Evolutionary conservation across 2,329 filamentous ascomycete genomes (phyloP).

Genomic region (Stagonosporopsis tanaceti): DNA sequence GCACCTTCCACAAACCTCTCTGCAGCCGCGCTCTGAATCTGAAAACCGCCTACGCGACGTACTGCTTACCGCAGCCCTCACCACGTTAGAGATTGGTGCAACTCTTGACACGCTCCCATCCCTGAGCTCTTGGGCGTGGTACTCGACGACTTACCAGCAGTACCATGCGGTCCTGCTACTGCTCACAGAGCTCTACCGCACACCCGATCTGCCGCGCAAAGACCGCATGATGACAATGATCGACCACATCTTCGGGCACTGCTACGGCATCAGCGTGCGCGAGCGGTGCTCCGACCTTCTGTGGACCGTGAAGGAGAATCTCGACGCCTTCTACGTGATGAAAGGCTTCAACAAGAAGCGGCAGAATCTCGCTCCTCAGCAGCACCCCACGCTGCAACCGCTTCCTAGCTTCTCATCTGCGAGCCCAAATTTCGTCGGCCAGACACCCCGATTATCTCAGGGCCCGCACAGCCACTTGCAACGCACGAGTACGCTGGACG

Average conservation of each 20-base stretch:
- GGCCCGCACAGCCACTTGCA: slow-evolving; percentile 30
- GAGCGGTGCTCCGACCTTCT: slow-evolving; percentile 47
- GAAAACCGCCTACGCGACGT: slow-evolving; percentile 49
- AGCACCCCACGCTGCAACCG: slow-evolving; percentile 41
- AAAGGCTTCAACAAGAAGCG: slow-evolving; percentile 47
- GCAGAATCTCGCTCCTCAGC: slow-evolving; percentile 31
- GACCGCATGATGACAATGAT: slow-evolving; percentile 51
- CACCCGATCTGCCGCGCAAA: slow-evolving; percentile 44
- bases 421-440: slow-evolving; percentile 6
- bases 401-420: slow-evolving; percentile 25
- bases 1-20: slow-evolving; percentile 47
- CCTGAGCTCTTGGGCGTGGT: slow-evolving; percentile 48
- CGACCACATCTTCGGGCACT: slow-evolving; percentile 51
- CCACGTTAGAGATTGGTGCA: slow-evolving; percentile 50
- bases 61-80: slow-evolving; percentile 47
- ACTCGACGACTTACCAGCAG: slow-evolving; percentile 50
- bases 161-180: slow-evolving; percentile 49
- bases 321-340: slow-evolving; percentile 51
- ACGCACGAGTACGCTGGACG: slow-evolving; percentile 39
- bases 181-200: slow-evolving; percentile 50
- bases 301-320: slow-evolving; percentile 50
- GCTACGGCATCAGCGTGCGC: slow-evolving; percentile 47
- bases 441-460: slow-evolving; percentile 1
- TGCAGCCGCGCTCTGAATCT: slow-evolving; percentile 45
- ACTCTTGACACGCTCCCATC: slow-evolving; percentile 50